A percentile compares a stretch with the other conserved stretches of the same genome.
phyloP scores from a whole-genome alignment of 257 asterid genomes.

The Rhazya stricta region DNA sequence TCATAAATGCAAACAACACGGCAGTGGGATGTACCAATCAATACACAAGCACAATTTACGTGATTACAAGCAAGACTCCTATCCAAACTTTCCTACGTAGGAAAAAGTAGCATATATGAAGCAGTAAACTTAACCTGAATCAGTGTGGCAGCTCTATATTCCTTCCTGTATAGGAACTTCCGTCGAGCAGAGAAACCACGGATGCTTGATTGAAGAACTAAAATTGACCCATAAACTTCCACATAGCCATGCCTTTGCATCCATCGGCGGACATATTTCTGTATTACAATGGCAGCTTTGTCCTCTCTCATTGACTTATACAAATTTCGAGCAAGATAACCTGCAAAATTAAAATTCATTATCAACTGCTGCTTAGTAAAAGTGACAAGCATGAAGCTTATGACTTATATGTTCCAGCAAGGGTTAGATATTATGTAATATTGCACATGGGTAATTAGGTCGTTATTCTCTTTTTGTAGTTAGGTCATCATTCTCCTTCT shows the following conservation, averaged over 20 bases:
- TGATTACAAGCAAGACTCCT: neutral
- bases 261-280: conserved; percentile 63
- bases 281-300: conserved; percentile 64
- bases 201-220: conserved; percentile 58
- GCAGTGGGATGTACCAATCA: neutral
- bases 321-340: conserved; percentile 55
- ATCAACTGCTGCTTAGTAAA: conserved; percentile 5
- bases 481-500: too few relatives aligned
- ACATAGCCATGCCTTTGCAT: conserved; percentile 50
- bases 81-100: neutral
- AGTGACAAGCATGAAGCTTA: neutral
- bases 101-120: conserved; percentile 3
- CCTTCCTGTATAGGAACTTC: conserved; percentile 50
- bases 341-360: conserved; percentile 40
- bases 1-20: neutral
- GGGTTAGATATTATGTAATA: neutral
- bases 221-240: conserved; percentile 54
- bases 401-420: neutral
- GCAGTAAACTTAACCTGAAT: conserved; percentile 61
- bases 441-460: too few relatives aligned
- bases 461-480: too few relatives aligned
- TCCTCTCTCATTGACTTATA: conserved; percentile 50
- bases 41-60: neutral
- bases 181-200: conserved; percentile 73
- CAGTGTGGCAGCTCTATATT: conserved; percentile 67